Evolutionary conservation across 768 basidiomycete species (phyloP).

Genomic region (Russula earlei): DNA sequence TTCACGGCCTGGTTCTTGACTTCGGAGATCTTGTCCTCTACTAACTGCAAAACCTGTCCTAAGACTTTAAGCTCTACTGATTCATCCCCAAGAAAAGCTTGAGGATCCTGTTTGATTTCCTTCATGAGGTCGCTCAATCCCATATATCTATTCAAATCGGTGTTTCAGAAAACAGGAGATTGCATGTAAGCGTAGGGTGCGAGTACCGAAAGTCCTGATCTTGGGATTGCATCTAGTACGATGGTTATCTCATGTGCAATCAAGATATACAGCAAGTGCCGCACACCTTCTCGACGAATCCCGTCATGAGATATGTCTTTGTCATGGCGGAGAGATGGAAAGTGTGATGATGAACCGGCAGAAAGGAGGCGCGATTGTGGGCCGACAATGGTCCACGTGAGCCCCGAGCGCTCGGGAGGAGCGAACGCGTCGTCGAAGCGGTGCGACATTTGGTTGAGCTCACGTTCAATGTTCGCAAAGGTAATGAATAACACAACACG

Average conservation of each 20-base stretch:
- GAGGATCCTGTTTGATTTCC: constrained; percentile 74
- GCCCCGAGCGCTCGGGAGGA: too few species aligned
- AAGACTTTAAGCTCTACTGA: constrained; percentile 75
- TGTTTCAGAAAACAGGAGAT: constrained; percentile 14
- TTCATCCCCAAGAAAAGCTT: constrained; percentile 77
- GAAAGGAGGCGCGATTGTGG: too few species aligned
- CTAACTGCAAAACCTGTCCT: constrained; percentile 71
- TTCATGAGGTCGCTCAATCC: constrained; percentile 89
- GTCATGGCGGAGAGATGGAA: constrained; percentile 46
- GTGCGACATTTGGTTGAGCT: too few species aligned
- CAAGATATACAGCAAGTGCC: constrained; percentile 20
- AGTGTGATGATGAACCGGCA: neutral
- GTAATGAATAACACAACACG: neutral
- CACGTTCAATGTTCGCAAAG: too few species aligned
- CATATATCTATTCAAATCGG: constrained; percentile 68
- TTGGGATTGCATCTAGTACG: constrained; percentile 69
- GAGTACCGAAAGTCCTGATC: constrained; percentile 83
- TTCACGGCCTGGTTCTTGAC: constrained; percentile 97
- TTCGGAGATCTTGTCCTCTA: constrained; percentile 94
- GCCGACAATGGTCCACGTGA: too few species aligned
- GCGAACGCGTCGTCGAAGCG: too few species aligned
- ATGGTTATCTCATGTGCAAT: neutral
- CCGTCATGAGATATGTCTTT: constrained; percentile 78
- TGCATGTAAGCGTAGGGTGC: constrained; percentile 16
- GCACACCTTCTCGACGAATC: constrained; percentile 65